A percentile compares a stretch with the other conserved stretches of the same genome.
Evolutionary conservation across 331 rosid species (phyloP).

Genomic region (Stylosanthes scabra): DNA sequence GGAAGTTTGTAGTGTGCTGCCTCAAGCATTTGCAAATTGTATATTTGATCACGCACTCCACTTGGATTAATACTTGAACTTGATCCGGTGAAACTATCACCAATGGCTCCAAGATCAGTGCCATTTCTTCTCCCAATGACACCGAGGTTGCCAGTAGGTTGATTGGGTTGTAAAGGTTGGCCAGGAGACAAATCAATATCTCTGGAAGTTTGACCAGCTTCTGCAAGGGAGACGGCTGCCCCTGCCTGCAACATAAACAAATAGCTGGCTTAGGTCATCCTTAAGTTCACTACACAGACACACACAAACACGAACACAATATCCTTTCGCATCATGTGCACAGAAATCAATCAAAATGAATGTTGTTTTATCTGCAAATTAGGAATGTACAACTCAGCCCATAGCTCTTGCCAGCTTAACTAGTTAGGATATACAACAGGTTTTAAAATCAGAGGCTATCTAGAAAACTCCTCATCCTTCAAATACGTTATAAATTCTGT

Average conservation of each 20-base stretch:
- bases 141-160: constrained; percentile 80
- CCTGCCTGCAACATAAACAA: constrained; percentile 63
- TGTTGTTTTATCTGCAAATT: constrained; percentile 34
- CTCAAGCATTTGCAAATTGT: constrained; percentile 92
- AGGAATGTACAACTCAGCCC: constrained; percentile 5
- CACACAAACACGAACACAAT: neutral
- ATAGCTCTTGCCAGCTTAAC: constrained; percentile 24
- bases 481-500: constrained; percentile 13
- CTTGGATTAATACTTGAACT: constrained; percentile 60
- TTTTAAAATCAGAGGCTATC: constrained; percentile 24
- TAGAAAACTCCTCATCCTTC: neutral
- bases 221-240: constrained; percentile 70
- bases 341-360: constrained; percentile 15
- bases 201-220: constrained; percentile 67
- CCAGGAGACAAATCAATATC: constrained; percentile 91
- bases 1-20: constrained; percentile 85
- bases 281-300: neutral
- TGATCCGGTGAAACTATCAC: constrained; percentile 70
- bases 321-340: constrained; percentile 9
- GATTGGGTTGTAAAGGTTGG: constrained; percentile 86
- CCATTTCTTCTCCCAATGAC: constrained; percentile 97
- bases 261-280: constrained; percentile 36
- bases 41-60: constrained; percentile 73
- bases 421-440: constrained; percentile 1
- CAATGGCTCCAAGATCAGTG: constrained; percentile 89